Base-by-base conservation (phyloP, 2,329 filamentous ascomycete genomes). In the Meredithiella fracta region DNA sequence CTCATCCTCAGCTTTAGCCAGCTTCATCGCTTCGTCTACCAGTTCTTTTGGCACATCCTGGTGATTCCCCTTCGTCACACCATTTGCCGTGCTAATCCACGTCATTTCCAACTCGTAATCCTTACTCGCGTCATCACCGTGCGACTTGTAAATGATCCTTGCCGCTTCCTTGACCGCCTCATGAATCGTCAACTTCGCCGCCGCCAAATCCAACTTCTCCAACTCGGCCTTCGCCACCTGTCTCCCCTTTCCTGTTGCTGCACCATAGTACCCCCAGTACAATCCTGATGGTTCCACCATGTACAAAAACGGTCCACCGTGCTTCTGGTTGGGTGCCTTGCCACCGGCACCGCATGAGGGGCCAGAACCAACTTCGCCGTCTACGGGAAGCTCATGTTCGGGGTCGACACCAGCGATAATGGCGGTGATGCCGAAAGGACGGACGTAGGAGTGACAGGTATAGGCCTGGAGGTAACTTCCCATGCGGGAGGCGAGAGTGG, bases 61-160 rank as follows among this genome's bases (percentile, higher is more conserved):
- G 67, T 98, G 92, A 64, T 83, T 81, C 60, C 92, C 92, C 73
- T 94, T 91, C 60, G 90, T 97, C 37, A 90, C 89, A 3, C 90
- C 91, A 62, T 86, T 80, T 51, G 82, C 70, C 54, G 78, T 80
- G 70, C 89, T 96, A 69, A 97, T 86, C 92, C 92, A 98, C 59
- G 87, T 94, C 89, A 98, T 94, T 75, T 98, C 92, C 59, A 98
- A 76, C 80, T 98, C 92, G 66, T 97, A 98, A 62, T 97, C 92
- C 77, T 98, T 98, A 73, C 97, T 92, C 75, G 97, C 97, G 77
- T 91, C 97, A 70, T 98, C 92, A 69, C 97, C 92, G 68, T 98
- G 92, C 51, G 91, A 90, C 59, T 95, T 81, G 69, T 96, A 94
- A 71, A 98, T 97, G 71, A 98, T 98, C 60, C 89, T 77, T 57